Evolutionary conservation across 1,284 basidiomycete species (phyloP), one percentile per base, ranked within the genome.

Genomic region (Somion occarium): DNA sequence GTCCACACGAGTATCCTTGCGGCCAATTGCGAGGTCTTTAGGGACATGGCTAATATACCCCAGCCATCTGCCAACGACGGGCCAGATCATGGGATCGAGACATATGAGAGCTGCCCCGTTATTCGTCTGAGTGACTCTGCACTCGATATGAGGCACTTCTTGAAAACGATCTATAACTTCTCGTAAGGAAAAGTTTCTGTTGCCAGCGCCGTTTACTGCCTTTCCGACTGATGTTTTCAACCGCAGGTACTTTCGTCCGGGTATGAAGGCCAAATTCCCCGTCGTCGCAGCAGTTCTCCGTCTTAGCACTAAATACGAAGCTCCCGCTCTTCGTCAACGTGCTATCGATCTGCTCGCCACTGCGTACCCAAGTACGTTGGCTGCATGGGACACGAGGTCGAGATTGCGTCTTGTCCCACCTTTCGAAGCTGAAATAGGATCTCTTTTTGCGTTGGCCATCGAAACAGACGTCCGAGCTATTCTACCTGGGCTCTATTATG

Each of bases 261-360:
- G 50, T 3, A 30, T 19, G 24, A 51, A 43, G 19, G 69, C 67
- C 11, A 57, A 61, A 34, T 63, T 72, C 46, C 46, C 53, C 13
- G 62, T 69, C 39, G 62, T 70, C 7, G 61, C 68, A 18, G 64
- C 64, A 11, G 59, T 75, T 18, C 65, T 73, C 5, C 68, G 70
- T 3, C 61, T 75, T 46, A 64, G 63, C 47, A 65, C 68, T 23
- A 75, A 75, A 59, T 75, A 75, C 57, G 64, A 71, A 53, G 69
- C 72, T 3, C 56, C 56, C 37, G 66, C 63, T 38, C 69, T 75
- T 20, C 67, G 66, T 13, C 56, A 56, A 4, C 65, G 68, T 30
- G 71, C 72, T 3, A 60, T 73, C 30, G 53, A 56, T 7, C 66
- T 71, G 51, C 64, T 74, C 44, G 47, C 56, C 11, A 61, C 64